A percentile compares a stretch with the other conserved stretches of the same genome.
phyloP scores from a whole-genome alignment of 306 rosid species.

The Cicer chorassanicum region DNA sequence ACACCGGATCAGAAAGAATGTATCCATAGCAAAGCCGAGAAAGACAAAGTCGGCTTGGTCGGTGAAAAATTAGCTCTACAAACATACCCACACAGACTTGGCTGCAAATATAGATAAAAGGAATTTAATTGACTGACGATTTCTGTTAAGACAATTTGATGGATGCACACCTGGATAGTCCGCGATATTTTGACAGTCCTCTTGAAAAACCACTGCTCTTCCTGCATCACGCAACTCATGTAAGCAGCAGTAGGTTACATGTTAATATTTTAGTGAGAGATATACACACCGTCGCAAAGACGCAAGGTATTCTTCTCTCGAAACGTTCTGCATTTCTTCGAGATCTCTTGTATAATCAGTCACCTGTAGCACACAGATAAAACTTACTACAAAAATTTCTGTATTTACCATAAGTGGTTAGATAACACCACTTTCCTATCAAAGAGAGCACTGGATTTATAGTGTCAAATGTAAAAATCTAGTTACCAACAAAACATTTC shows the following conservation, averaged over 20 bases:
- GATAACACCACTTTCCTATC: conserved; percentile 18
- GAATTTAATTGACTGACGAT: not conserved
- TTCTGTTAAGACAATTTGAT: conserved; percentile 20
- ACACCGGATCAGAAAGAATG: conserved; percentile 29
- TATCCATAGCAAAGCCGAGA: conserved; percentile 25
- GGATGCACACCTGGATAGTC: conserved; percentile 78
- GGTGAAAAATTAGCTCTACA: conserved; percentile 22
- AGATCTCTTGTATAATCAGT: conserved; percentile 97
- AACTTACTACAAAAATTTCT: conserved; percentile 36
- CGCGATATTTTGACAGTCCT: conserved; percentile 94
- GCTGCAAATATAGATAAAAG: not conserved
- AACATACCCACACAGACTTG: conserved; percentile 10
- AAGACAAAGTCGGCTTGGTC: conserved; percentile 25
- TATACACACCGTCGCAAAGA: conserved; percentile 78
- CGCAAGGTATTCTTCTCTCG: conserved; percentile 98
- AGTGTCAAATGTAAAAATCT: conserved; percentile 1
- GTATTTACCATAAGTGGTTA: conserved; percentile 6
- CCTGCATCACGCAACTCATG: conserved; percentile 60
- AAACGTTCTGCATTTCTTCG: conserved; percentile 93
- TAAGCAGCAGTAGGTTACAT: conserved; percentile 43
- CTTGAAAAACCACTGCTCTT: conserved; percentile 99
- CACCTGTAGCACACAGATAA: conserved; percentile 65
- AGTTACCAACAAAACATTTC: conserved; percentile 34
- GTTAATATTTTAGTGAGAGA: conserved; percentile 23
- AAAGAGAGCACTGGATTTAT: conserved; percentile 1